These are phyloP conservation scores for Spizellomyces sp. DNA, from an alignment of 192 early-diverging fungal genomes.

Conservation along the genomic window DNA sequence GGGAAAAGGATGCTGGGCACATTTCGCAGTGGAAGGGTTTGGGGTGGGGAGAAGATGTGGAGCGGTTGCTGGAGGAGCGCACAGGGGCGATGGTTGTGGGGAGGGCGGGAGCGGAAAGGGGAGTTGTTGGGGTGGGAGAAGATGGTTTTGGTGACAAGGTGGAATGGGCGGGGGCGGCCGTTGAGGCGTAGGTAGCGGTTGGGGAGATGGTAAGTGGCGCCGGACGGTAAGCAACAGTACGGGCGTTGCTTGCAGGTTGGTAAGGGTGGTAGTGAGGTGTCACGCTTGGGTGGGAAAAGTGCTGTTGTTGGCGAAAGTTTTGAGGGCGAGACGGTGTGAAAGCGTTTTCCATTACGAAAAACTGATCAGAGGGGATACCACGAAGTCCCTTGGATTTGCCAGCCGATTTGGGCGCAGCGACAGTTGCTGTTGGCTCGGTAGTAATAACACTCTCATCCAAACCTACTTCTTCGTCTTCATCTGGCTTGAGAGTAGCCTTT, in stretches of 20 bases:
- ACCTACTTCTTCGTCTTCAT: neutral
- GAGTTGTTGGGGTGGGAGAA: neutral
- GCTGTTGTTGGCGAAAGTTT: neutral
- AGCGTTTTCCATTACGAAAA: conserved; percentile 28
- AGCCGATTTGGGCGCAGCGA: neutral
- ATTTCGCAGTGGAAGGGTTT: conserved; percentile 65
- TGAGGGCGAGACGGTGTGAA: conserved; percentile 18
- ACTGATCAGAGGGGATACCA: conserved; percentile 21
- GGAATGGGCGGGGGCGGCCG: neutral
- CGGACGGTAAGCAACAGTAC: neutral
- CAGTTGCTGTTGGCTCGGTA: neutral
- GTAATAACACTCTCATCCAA: neutral
- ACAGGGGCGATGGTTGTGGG: conserved; percentile 25
- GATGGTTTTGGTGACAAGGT: neutral
- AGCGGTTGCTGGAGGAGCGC: conserved; percentile 14
- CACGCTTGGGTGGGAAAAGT: neutral
- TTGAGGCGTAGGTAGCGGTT: neutral
- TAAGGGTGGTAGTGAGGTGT: neutral
- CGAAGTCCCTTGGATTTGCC: conserved; percentile 6
- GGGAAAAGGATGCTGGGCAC: conserved; percentile 78
- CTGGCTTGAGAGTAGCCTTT: neutral
- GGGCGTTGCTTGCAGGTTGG: too few species aligned
- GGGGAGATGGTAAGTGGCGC: conserved; percentile 6
- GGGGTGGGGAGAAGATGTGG: conserved; percentile 16
- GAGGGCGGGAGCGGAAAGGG: neutral